Percentiles rank a stretch among this genome's conserved stretches.
phyloP scores from a whole-genome alignment of 768 basidiomycete species.

The Mycena vulgaris region DNA sequence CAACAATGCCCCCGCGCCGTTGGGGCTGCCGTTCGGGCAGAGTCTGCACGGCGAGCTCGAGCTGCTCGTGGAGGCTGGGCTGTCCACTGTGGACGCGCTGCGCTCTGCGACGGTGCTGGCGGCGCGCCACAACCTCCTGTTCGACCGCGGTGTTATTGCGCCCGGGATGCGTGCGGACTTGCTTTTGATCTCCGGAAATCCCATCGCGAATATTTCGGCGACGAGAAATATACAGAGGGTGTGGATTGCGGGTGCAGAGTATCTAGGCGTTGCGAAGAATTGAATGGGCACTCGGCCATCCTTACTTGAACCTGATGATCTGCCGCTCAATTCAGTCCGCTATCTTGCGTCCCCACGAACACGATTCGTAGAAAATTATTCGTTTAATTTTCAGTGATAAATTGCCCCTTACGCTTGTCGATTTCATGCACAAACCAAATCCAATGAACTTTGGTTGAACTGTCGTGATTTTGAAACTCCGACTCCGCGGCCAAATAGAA shows the following conservation, averaged over 20 bases:
- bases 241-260: constrained; percentile 28
- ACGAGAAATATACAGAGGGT: constrained; percentile 31
- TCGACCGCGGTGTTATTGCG: neutral
- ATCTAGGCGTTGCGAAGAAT: constrained; percentile 1
- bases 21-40: constrained; percentile 17
- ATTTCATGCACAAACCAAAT: no score
- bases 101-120: constrained; percentile 25
- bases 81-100: constrained; percentile 24
- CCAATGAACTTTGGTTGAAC: no score
- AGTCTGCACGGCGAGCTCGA: constrained; percentile 22
- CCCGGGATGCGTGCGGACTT: constrained; percentile 32
- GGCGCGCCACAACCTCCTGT: constrained; percentile 5
- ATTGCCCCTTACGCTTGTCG: no score
- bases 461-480: no score
- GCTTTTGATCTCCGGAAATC: constrained; percentile 24
- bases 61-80: constrained; percentile 23
- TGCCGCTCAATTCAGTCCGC: no score
- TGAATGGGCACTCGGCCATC: no score
- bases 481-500: no score
- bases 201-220: constrained; percentile 31
- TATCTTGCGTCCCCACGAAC: no score
- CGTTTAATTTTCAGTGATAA: no score
- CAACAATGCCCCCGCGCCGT: neutral
- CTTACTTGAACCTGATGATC: no score
- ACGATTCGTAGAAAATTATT: no score